These are phyloP conservation scores for Smallanthus sonchifolius DNA, from an alignment of 129 eudicot species.

Conservation along the genomic window DNA sequence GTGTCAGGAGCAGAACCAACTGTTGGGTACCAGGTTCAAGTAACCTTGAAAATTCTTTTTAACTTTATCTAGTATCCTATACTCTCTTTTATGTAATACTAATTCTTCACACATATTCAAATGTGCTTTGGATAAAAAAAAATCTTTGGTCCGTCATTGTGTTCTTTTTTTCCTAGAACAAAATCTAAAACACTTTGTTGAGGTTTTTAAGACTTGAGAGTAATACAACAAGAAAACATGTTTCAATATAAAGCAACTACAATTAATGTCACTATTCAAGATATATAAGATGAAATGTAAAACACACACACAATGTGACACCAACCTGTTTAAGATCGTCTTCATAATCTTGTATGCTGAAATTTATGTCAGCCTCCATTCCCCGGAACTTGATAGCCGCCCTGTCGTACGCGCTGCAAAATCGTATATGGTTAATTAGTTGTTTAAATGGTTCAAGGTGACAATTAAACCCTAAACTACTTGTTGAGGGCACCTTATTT, in stretches of 20 bases:
- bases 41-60: too few relatives aligned
- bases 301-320: slow-evolving; percentile 18
- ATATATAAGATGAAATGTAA: slow-evolving; percentile 30
- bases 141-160: neutral
- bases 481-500: neutral
- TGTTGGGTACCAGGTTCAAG: too few relatives aligned
- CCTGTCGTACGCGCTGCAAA: slow-evolving; percentile 75
- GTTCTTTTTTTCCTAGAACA: neutral
- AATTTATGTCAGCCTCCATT: slow-evolving; percentile 87
- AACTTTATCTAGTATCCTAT: too few relatives aligned
- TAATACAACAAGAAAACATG: slow-evolving; percentile 10
- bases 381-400: slow-evolving; percentile 96
- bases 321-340: slow-evolving; percentile 83
- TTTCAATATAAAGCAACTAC: slow-evolving; percentile 34
- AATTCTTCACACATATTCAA: too few relatives aligned
- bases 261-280: slow-evolving; percentile 29
- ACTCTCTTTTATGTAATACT: too few relatives aligned
- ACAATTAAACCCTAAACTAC: neutral
- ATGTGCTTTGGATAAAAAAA: too few relatives aligned
- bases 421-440: neutral
- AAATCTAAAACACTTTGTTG: neutral
- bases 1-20: neutral
- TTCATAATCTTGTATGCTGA: slow-evolving; percentile 67
- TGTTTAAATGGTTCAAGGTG: neutral
- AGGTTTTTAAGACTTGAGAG: too few relatives aligned